Base-by-base conservation (phyloP, 164 flowering plant genomes). In the Vitis cinerea region DNA sequence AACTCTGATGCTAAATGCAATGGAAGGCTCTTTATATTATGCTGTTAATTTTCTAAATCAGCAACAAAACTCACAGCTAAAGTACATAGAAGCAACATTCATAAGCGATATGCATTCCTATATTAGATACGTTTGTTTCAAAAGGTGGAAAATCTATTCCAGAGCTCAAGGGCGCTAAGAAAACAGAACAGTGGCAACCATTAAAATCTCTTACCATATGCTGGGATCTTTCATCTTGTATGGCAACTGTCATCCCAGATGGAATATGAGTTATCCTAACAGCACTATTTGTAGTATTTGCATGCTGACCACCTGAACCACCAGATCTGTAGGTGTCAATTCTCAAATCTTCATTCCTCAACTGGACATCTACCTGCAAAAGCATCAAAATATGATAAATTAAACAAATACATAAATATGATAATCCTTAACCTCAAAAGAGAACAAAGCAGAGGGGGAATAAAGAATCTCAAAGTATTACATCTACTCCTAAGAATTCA, bases 251-350 rank as follows among this genome's bases (percentile, higher is more conserved):
- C 29, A 93, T 63, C 48, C 97, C 98, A 12, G 94, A 63, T 50
- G 98, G 95, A 75, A 89, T 71, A 73, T 93, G 99, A 71, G 87
- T 93, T 47, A 93, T 77, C 78, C 99, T 83, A 66, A 96, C 99
- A 76, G 99, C 98, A 90, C 98, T 96, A 53, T 96, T 85, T 16
- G 99, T 96, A 48, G 99, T 96, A 81, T 96, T 96, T 74, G 93
- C 99, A 85, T 90, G 95, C 79, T 93, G 99, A 65, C 98, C 99
- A 58, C 99, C 99, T 54, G 99, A 84, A 71, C 98, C 98, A 71
- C 98, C 99, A 50, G 99, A 93, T 80, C 98, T 88, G 71, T 89
- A 93, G 11, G 97, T 96, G 75, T 96, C 98, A 57, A 93, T 86
- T 78, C 82, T 88, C 84, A 93, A 73, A 62, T 96, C 99, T 67